Base-by-base conservation (phyloP, 2,329 filamentous ascomycete species). In the Orbilia brochopaga region DNA sequence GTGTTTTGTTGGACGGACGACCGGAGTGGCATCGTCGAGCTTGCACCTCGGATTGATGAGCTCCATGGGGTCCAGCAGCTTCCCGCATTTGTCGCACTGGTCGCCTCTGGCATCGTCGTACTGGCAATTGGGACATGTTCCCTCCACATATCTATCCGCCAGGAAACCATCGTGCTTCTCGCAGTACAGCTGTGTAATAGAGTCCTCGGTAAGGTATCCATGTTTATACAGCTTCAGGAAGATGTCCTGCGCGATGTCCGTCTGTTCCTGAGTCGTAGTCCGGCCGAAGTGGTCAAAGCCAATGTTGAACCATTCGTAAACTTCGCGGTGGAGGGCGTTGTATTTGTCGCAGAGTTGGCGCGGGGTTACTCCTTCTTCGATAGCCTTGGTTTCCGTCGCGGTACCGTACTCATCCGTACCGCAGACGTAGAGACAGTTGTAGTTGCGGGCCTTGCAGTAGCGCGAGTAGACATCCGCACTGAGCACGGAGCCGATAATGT, bases 231-330 rank as follows among this genome's bases (percentile, higher is more conserved):
- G 85, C 79, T 92, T 88, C 63, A 83, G 82, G 81, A 97, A 97
- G 75, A 97, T 92, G 74, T 90, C 87, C 81, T 97, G 94, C 8
- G 92, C 90, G 76, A 99, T 97, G 75, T 91, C 86, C 21, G 92
- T 97, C 81, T 97, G 94, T 77, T 94, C 86, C 61, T 86, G 81
- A 17, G 93, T 97, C 1, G 92, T 91, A 3, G 94, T 97, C 69
- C 92, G 89, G 74, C 92, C 94, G 79, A 97, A 99, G 80, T 92
- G 88, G 81, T 97, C 93, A 79, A 97, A 97, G 67, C 86, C 88
- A 78, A 97, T 93, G 78, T 92, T 87, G 82, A 99, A 99, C 91
- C 93, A 97, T 79, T 95, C 86, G 80, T 97, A 97, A 75, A 97
- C 89, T 54, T 90, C 90, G 77, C 91, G 87, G 81, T 97, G 93